Evolutionary conservation across 2,329 filamentous ascomycete genomes (phyloP), one percentile per base, ranked within the genome.

Genomic region (Sporothrix mexicana): DNA sequence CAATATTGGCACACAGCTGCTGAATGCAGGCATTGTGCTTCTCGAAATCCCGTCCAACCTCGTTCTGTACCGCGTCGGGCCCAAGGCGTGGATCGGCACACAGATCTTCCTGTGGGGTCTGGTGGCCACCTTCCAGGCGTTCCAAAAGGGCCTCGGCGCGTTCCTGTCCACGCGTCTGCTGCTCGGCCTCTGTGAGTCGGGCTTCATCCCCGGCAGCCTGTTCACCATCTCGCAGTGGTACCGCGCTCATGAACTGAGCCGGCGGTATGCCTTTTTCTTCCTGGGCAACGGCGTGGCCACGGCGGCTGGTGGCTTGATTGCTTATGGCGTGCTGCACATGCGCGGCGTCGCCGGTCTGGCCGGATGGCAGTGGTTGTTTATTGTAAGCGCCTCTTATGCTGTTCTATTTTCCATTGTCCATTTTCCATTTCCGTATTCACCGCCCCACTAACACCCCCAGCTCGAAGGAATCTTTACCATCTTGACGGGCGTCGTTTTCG

Each of bases 361-460:
- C 0, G 87, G 87, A n/a, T 89, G 87, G 87, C 85, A 86, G 75
- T 89, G 87, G 87, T 80, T 88, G 1, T 88, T 88, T 73, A 77
- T 75, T 47, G 69, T 72, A 10, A 57, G 73, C n/a, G n/a, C n/a
- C n/a, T n/a, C n/a, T n/a, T n/a, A n/a, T n/a, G n/a, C n/a, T n/a
- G n/a, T n/a, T n/a, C n/a, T n/a, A n/a, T n/a, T n/a, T n/a, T n/a
- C n/a, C n/a, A n/a, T n/a, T n/a, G n/a, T n/a, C n/a, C n/a, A n/a
- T n/a, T n/a, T n/a, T n/a, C n/a, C n/a, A n/a, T n/a, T n/a, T n/a
- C n/a, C n/a, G n/a, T n/a, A n/a, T n/a, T n/a, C n/a, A n/a, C n/a
- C n/a, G n/a, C n/a, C n/a, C n/a, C n/a, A n/a, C n/a, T n/a, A 1
- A 77, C 80, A 20, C 1, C 30, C 30, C 30, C 15, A 74, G 12